Base-by-base conservation (phyloP, 2,329 filamentous ascomycete species). In the Ophiognomonia clavigignenti-juglandacearum region DNA sequence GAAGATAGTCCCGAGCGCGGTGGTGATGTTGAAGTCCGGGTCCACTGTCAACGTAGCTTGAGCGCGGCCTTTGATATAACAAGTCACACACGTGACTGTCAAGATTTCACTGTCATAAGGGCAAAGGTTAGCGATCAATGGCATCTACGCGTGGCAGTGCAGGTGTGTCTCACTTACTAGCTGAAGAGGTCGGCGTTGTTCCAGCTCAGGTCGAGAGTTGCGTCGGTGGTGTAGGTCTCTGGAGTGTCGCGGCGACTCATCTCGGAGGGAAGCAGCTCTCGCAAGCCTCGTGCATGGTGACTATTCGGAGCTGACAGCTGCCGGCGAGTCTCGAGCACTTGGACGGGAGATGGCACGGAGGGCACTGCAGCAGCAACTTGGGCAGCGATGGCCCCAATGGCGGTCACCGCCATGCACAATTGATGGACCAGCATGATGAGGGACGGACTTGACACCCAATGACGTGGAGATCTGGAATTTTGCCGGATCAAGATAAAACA, bases 41-140 rank as follows among this genome's bases (percentile, higher is more conserved):
- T 64, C 60, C 8, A 75, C 62, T 1, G 59, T 67, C 20, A 79
- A 59, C 18, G 68, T 57, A 2, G 69, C 70, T 9, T 59, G 68
- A 10, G 70, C 72, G 5, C 54, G 57, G 36, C 73, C 74, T 47
- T 72, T 73, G 45, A 78, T 58, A 55, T 78, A 79, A 54, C 76
- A 79, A 4, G 61, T 71, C 4, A 61, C 64, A 56, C 74, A 77
- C 10, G 63, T 61, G 27, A 75, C 65, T 40, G 73, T 62, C n/a
- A 75, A 54, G 19, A 35, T 27, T 10, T 16, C 34, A 39, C 43
- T 52, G 26, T 8, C 13, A 11, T 11, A n/a, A 6, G 35, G 13
- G 9, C 31, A 14, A 22, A 52, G 16, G 19, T 16, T 40, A n/a
- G 11, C 2, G 6, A 39, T 11, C 8, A 38, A 29, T 47, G 38